Evolutionary conservation across 345 rosid genomes (phyloP).

Genomic region (Eucalyptus decipiens): DNA sequence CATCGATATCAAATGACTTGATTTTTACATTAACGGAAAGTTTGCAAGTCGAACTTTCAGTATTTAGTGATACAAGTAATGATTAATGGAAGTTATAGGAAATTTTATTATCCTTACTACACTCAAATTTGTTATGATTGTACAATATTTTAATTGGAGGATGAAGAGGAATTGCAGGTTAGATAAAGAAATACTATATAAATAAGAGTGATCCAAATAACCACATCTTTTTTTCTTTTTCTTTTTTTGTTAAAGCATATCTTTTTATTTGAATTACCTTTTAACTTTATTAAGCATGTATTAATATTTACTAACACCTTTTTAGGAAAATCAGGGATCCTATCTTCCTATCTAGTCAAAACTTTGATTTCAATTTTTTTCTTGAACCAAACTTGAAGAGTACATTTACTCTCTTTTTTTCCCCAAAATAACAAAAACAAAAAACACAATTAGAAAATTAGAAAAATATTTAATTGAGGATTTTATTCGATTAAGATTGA

Average conservation of each 20-base stretch:
- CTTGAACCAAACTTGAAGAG: background rate
- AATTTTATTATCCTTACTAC: background rate
- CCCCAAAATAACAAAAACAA: background rate
- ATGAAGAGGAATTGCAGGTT: background rate
- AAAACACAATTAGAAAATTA: no score
- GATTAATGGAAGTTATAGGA: background rate
- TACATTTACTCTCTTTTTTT: background rate
- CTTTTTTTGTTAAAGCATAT: background rate
- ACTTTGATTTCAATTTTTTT: no score
- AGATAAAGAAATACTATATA: background rate
- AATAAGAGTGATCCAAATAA: background rate
- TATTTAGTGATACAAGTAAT: background rate
- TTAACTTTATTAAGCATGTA: background rate
- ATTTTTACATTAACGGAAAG: background rate
- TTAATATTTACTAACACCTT: no score
- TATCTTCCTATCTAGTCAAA: background rate
- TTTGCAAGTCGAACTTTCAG: background rate
- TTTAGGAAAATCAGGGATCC: background rate
- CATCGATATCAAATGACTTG: background rate
- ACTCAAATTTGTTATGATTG: background rate
- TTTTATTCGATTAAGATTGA: background rate
- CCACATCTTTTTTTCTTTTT: background rate
- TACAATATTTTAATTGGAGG: background rate
- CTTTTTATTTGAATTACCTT: background rate
- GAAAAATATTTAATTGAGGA: background rate